A percentile compares a stretch with the other conserved stretches of the same genome.
Conservation (phyloP, 2,329 filamentous ascomycete species). For the Scleromitrula shiraiana region DNA sequence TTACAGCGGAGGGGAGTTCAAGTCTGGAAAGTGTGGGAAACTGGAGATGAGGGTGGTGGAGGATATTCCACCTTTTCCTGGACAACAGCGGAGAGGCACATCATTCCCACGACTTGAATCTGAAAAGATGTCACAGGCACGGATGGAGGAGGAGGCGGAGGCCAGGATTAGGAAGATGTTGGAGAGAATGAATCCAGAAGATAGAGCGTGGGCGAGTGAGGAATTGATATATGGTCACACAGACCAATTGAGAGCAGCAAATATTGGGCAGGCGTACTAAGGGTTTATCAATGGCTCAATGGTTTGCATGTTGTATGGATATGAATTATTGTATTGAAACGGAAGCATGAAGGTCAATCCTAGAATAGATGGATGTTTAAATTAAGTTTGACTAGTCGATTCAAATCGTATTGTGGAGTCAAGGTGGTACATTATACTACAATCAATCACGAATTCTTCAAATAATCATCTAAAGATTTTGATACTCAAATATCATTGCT, state of each 20-base stretch:
- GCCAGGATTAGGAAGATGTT: conserved; percentile 5
- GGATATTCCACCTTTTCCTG: conserved; percentile 1
- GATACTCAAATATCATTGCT: no score
- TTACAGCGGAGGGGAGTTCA: conserved; percentile 1
- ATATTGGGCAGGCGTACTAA: neutral
- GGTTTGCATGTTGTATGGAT: neutral
- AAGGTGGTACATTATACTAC: no score
- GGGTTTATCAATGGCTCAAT: no score
- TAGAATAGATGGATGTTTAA: conserved; percentile 1
- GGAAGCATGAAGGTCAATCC: no score
- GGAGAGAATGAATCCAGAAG: conserved; percentile 8
- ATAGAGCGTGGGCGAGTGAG: conserved; percentile 8
- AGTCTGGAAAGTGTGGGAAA: neutral
- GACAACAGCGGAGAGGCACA: neutral
- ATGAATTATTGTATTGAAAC: neutral
- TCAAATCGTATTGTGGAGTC: no score
- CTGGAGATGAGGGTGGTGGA: conserved; percentile 6
- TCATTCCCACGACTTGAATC: conserved; percentile 1
- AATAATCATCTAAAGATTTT: no score
- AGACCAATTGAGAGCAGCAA: conserved; percentile 3
- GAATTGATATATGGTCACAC: conserved; percentile 8
- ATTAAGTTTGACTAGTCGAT: neutral
- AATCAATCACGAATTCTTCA: no score
- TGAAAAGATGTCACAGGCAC: conserved; percentile 4
- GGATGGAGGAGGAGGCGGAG: conserved; percentile 8